Conservation (phyloP, 2,329 filamentous ascomycete species). For the Epichloe sp. region DNA sequence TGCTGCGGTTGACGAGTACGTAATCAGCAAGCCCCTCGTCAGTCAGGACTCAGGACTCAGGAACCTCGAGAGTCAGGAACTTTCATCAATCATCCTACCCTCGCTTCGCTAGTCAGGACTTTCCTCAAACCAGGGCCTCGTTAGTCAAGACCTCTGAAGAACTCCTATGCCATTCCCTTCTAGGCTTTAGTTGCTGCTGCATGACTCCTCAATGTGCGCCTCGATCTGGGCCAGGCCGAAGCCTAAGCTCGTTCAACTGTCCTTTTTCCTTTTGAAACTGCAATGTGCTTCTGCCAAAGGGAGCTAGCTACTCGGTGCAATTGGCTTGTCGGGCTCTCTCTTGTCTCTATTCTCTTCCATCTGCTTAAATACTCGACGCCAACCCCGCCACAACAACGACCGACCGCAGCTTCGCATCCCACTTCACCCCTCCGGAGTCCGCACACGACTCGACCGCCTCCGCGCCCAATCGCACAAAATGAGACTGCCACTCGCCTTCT, state of each 20-base stretch:
- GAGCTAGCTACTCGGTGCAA: neutral
- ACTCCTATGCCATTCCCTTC: no score
- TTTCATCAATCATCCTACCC: no score
- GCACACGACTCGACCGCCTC: neutral
- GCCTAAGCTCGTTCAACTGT: neutral
- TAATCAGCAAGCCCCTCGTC: no score
- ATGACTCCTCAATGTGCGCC: neutral
- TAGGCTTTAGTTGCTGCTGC: no score
- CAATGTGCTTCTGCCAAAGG: neutral
- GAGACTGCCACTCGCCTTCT: conserved; percentile 4
- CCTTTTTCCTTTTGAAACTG: neutral
- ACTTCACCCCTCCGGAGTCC: no score
- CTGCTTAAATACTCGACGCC: neutral
- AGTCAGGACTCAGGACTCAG: no score
- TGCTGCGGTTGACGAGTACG: no score
- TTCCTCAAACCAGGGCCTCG: no score
- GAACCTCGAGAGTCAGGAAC: no score
- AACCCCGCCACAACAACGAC: neutral
- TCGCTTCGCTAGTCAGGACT: no score
- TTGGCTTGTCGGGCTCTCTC: neutral
- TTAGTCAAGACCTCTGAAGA: no score
- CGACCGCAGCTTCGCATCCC: neutral
- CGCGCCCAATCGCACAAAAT: neutral
- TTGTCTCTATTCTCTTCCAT: neutral
- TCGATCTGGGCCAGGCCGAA: neutral